phyloP scores from a whole-genome alignment of 225 moss, liverwort and hornwort species.

The Physcomitrellopsis africana region DNA sequence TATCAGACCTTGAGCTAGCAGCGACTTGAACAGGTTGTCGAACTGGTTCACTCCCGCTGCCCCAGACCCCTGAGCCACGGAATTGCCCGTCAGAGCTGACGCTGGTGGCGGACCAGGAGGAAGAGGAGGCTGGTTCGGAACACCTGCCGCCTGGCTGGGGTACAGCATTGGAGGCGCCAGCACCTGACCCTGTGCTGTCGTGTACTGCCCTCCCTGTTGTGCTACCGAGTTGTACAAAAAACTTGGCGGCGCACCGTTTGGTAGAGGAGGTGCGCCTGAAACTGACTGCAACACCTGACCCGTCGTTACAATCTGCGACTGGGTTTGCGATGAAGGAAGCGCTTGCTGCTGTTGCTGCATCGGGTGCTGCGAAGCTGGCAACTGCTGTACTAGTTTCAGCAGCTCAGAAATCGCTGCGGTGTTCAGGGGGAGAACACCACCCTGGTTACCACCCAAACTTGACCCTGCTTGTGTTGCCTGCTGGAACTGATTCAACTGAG shows the following conservation, averaged over 20 bases:
- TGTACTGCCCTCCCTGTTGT: slow-evolving; percentile 63
- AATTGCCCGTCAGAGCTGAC: slow-evolving; percentile 60
- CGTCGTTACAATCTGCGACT: slow-evolving; percentile 41
- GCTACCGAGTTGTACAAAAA: slow-evolving; percentile 56
- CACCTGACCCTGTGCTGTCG: slow-evolving; percentile 41
- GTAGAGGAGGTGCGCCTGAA: slow-evolving; percentile 66
- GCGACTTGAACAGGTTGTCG: slow-evolving; percentile 77
- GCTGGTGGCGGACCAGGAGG: slow-evolving; percentile 90
- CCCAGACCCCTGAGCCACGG: slow-evolving; percentile 27
- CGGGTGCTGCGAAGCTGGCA: slow-evolving; percentile 67
- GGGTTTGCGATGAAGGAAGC: slow-evolving; percentile 39
- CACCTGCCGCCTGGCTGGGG: no score
- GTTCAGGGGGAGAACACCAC: slow-evolving; percentile 48
- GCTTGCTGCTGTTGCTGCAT: slow-evolving; percentile 48
- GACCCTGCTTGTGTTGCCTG: slow-evolving; percentile 46
- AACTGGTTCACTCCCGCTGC: slow-evolving; percentile 49
- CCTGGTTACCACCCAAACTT: slow-evolving; percentile 39
- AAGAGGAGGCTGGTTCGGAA: slow-evolving; percentile 73
- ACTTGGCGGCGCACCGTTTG: slow-evolving; percentile 67
- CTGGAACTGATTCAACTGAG: slow-evolving; percentile 57
- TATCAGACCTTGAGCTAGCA: slow-evolving; percentile 89
- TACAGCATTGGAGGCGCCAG: slow-evolving; percentile 20
- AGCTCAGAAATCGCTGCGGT: slow-evolving; percentile 56
- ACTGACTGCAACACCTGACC: slow-evolving; percentile 56
- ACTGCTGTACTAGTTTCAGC: slow-evolving; percentile 84